Conservation (phyloP, 2,329 filamentous ascomycete species). For the Karstenula rhodostoma region DNA sequence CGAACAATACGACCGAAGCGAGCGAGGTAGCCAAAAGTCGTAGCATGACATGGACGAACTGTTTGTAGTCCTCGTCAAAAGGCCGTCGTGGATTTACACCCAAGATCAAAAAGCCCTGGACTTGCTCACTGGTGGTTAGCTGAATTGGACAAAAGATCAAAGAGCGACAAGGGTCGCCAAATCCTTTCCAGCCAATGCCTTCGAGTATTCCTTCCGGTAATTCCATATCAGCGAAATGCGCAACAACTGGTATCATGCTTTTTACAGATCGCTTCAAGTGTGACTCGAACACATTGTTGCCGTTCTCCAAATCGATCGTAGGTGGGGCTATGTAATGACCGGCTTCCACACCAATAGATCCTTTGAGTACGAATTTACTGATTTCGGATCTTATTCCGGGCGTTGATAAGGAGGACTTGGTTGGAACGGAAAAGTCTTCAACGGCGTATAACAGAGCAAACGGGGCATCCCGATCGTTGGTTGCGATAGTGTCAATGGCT, state of each 20-base stretch:
- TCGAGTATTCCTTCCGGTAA: constrained; percentile 39
- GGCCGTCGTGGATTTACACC: constrained; percentile 51
- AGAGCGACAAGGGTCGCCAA: constrained; percentile 43
- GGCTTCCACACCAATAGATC: constrained; percentile 29
- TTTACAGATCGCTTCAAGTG: constrained; percentile 42
- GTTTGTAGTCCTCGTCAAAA: constrained; percentile 50
- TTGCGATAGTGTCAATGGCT: constrained; percentile 71
- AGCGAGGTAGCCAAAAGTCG: constrained; percentile 50
- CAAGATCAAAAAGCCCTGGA: constrained; percentile 51
- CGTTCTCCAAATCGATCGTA: constrained; percentile 30
- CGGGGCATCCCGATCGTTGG: constrained; percentile 65
- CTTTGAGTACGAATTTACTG: constrained; percentile 31
- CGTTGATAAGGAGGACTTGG: constrained; percentile 15
- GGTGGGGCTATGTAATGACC: constrained; percentile 32
- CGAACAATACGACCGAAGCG: constrained; percentile 50
- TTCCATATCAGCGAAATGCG: constrained; percentile 38
- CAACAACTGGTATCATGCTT: constrained; percentile 33
- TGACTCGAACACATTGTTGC: constrained; percentile 29
- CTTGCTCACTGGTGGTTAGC: constrained; percentile 43
- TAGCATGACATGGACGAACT: constrained; percentile 46
- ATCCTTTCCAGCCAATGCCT: constrained; percentile 43
- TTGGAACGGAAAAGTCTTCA: constrained; percentile 20
- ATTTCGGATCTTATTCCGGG: constrained; percentile 12
- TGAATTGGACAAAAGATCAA: constrained; percentile 49
- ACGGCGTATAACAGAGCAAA: constrained; percentile 38